A percentile compares a stretch with the other conserved stretches of the same genome.
Conservation (phyloP, 371 early-diverging fungal genomes). For the Mucor circinelloides region DNA sequence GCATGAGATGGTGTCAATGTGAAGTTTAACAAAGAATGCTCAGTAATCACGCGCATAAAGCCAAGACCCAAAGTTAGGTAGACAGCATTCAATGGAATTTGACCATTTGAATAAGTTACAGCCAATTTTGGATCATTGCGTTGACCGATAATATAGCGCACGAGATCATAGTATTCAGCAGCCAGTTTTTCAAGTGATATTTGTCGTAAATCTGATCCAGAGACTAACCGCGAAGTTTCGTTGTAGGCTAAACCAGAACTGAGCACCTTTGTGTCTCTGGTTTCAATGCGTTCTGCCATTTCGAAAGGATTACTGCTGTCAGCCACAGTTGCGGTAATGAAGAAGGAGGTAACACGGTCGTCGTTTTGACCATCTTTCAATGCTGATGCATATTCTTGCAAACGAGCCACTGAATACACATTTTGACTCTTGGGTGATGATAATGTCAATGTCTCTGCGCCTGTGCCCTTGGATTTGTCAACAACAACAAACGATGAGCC, state of each 20-base stretch:
- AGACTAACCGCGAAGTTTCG: constrained; percentile 24
- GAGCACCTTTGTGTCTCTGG: constrained; percentile 27
- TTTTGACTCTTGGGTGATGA: constrained; percentile 40
- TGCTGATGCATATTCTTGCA: constrained; percentile 18
- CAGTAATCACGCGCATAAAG: constrained; percentile 51
- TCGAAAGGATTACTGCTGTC: constrained; percentile 3
- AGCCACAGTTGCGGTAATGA: constrained; percentile 31
- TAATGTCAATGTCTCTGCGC: constrained; percentile 29
- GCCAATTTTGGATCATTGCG: constrained; percentile 29
- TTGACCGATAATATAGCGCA: constrained; percentile 1
- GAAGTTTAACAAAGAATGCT: constrained; percentile 43
- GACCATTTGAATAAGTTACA: constrained; percentile 46
- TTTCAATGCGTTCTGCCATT: constrained; percentile 20
- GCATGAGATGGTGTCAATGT: constrained; percentile 29
- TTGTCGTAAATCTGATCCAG: constrained; percentile 13
- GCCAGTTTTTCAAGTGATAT: constrained; percentile 21
- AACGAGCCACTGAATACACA: constrained; percentile 26
- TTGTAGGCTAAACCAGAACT: constrained; percentile 37
- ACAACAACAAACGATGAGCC: constrained; percentile 19
- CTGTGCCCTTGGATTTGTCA: constrained; percentile 22
- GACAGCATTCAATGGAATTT: constrained; percentile 42
- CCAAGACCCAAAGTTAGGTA: constrained; percentile 40
- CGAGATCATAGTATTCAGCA: constrained; percentile 14
- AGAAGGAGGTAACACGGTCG: constrained; percentile 24
- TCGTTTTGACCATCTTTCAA: constrained; percentile 15